phyloP scores from a whole-genome alignment of 306 rosid species.

The Fragaria iinumae region DNA sequence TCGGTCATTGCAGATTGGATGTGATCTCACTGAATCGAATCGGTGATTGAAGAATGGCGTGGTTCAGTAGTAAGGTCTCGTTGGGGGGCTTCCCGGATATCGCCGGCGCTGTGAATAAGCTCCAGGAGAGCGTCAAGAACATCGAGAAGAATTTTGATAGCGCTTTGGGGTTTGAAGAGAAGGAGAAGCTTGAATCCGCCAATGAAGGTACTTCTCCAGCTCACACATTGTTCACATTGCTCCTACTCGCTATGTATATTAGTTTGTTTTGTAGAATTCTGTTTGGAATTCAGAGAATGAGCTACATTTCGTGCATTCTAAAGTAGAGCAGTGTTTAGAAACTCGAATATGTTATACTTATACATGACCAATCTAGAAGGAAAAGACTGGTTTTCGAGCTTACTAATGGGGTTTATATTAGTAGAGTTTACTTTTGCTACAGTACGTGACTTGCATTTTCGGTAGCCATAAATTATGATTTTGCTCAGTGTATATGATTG shows the following conservation, averaged over 20 bases:
- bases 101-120: slow-evolving; percentile 97
- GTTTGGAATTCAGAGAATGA: neutral
- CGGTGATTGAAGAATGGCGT: slow-evolving; percentile 65
- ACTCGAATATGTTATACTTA: neutral
- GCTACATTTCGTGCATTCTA: neutral
- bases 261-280: neutral
- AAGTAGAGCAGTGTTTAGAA: neutral
- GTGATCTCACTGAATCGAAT: slow-evolving; percentile 22
- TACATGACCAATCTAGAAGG: neutral
- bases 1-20: neutral
- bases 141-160: slow-evolving; percentile 94
- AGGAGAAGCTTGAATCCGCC: slow-evolving; percentile 60
- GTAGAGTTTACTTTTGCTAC: neutral
- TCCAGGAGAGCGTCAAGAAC: slow-evolving; percentile 97
- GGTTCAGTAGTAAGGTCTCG: slow-evolving; percentile 79
- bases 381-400: neutral
- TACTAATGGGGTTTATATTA: neutral
- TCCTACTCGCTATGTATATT: neutral
- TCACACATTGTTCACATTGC: slow-evolving; percentile 15
- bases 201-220: slow-evolving; percentile 61
- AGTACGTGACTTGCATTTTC: neutral
- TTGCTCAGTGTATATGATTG: neutral
- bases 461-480: neutral
- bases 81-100: slow-evolving; percentile 95
- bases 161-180: slow-evolving; percentile 91